Conservation (phyloP, 2,329 filamentous ascomycete genomes). For the Aspergillus fumigatus region DNA sequence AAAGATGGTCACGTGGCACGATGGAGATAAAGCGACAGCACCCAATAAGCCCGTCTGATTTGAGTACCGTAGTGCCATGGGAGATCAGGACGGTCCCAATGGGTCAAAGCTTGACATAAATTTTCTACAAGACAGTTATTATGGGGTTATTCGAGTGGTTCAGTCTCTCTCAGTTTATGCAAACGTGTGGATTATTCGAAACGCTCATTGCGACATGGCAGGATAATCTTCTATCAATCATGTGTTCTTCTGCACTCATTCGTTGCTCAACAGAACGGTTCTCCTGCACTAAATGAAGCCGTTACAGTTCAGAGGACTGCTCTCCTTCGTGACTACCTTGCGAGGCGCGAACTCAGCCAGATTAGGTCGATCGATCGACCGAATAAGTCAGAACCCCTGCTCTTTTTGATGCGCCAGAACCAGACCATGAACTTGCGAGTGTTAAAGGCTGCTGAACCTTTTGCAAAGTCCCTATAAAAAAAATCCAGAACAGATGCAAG, state of each 20-base stretch:
- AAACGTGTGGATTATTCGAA: conserved; percentile 5
- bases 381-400: conserved; percentile 27
- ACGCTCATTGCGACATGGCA: conserved; percentile 1
- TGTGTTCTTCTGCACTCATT: conserved; percentile 12
- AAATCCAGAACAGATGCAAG: conserved; percentile 5
- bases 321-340: conserved; percentile 25
- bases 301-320: conserved; percentile 5
- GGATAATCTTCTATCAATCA: conserved; percentile 6
- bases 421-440: conserved; percentile 19
- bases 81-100: no score
- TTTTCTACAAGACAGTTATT: neutral
- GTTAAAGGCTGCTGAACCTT: conserved; percentile 10
- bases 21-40: neutral
- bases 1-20: neutral
- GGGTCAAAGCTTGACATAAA: neutral
- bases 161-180: neutral
- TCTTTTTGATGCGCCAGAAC: conserved; percentile 33
- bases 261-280: conserved; percentile 18
- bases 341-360: conserved; percentile 26
- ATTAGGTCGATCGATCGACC: conserved; percentile 27
- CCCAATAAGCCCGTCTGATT: neutral
- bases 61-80: neutral
- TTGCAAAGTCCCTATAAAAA: conserved; percentile 1
- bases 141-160: neutral
- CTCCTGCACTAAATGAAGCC: conserved; percentile 13